These are phyloP conservation scores for Acanthamoeba royreba DNA, from an alignment of 208 protist genomes.

Conservation along the genomic window DNA sequence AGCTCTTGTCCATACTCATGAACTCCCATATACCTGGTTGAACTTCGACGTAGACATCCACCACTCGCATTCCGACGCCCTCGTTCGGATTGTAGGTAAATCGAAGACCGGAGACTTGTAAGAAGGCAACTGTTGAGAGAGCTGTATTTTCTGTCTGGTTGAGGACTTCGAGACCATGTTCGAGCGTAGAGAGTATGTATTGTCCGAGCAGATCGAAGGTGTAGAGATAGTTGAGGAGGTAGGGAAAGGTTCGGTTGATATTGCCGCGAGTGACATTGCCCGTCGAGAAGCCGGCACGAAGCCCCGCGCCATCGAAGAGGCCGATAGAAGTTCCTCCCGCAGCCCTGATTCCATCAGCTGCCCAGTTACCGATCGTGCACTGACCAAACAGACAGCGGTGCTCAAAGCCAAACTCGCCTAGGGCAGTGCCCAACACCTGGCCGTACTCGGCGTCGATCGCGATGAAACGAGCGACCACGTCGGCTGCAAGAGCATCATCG, in stretches of 20 bases:
- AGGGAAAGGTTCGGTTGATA: not conserved
- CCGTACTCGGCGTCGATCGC: not conserved
- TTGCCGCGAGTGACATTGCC: not conserved
- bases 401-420: not conserved
- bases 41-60: not conserved
- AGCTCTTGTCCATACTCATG: not conserved
- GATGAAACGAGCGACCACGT: not conserved
- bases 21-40: not conserved
- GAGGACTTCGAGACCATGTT: not conserved
- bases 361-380: conserved; percentile 36
- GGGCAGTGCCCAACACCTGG: not conserved
- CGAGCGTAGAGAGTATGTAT: not conserved
- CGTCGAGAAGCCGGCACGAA: not conserved
- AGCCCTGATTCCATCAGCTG: not conserved
- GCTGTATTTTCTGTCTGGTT: not conserved
- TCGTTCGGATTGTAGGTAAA: conserved; percentile 7
- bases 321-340: not conserved
- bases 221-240: not conserved
- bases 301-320: not conserved
- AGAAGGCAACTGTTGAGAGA: not conserved
- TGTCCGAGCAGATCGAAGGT: conserved; percentile 2
- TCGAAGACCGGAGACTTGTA: conserved; percentile 25
- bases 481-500: not conserved
- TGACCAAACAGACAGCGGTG: conserved; percentile 13
- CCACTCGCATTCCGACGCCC: not conserved